Percentiles rank a stretch among this genome's conserved stretches.
These are phyloP conservation scores for Mycoemilia scoparia DNA, from an alignment of 192 early-diverging fungal genomes.

Conservation along the genomic window DNA sequence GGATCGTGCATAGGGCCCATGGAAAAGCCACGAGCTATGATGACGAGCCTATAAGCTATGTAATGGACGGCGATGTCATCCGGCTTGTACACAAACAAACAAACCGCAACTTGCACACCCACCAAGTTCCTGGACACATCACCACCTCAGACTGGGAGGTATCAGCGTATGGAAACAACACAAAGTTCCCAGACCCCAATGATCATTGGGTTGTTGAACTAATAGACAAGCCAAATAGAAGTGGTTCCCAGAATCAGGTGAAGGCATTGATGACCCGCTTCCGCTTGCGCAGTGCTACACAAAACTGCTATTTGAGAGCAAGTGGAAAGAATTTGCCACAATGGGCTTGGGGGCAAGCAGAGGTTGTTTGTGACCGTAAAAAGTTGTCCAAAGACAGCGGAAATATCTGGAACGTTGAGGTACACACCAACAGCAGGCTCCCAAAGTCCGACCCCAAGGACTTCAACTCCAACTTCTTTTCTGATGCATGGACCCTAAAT, in stretches of 20 bases:
- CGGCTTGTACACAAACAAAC: slow-evolving; percentile 63
- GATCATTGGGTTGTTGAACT: slow-evolving; percentile 86
- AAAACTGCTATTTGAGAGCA: slow-evolving; percentile 62
- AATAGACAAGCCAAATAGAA: slow-evolving; percentile 38
- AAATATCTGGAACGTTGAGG: slow-evolving; percentile 88
- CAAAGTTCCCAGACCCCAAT: slow-evolving; percentile 50
- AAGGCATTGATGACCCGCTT: slow-evolving; percentile 66
- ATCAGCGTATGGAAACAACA: slow-evolving; percentile 60
- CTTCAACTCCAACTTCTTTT: slow-evolving; percentile 58
- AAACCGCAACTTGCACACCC: slow-evolving; percentile 67
- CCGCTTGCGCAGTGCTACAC: slow-evolving; percentile 48
- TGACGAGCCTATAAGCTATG: slow-evolving; percentile 33
- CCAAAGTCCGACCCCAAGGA: slow-evolving; percentile 40
- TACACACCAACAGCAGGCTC: slow-evolving; percentile 59
- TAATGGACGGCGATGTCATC: slow-evolving; percentile 63
- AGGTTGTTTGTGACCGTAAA: slow-evolving; percentile 71
- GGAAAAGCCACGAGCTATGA: slow-evolving; percentile 9
- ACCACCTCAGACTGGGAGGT: slow-evolving; percentile 71
- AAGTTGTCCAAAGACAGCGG: slow-evolving; percentile 38
- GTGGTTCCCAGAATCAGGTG: slow-evolving; percentile 28
- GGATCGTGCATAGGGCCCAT: slow-evolving; percentile 52
- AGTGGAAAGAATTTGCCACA: slow-evolving; percentile 64
- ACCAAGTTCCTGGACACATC: slow-evolving; percentile 55
- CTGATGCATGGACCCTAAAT: slow-evolving; percentile 78
- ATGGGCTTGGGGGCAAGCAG: slow-evolving; percentile 93